Percentiles rank a stretch among this genome's conserved stretches.
Conservation (phyloP, 805 yeast species). For the Lachancea mirantina region DNA sequence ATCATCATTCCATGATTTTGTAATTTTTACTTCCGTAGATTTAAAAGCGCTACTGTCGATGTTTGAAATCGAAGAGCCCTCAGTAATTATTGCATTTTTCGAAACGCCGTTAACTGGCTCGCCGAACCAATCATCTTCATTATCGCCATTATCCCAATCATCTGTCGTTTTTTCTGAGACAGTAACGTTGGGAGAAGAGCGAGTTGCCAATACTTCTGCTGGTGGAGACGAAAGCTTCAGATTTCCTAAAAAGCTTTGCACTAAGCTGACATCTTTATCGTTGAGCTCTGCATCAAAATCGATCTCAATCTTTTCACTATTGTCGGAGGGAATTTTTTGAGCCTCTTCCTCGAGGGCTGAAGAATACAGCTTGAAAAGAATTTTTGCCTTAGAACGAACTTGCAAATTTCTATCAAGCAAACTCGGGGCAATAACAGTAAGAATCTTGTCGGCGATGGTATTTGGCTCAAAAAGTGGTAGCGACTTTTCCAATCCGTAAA, state of each 20-base stretch:
- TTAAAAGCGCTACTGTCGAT: no score
- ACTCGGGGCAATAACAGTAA: slow-evolving; percentile 81
- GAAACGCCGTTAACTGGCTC: no score
- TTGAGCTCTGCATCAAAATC: slow-evolving; percentile 18
- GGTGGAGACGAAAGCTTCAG: slow-evolving; percentile 10
- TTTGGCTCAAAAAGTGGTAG: slow-evolving; percentile 63
- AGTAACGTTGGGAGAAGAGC: not conserved
- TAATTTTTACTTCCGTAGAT: slow-evolving; percentile 11
- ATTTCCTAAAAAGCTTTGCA: slow-evolving; percentile 19
- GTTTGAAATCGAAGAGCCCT: no score
- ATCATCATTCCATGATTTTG: slow-evolving; percentile 22
- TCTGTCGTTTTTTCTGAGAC: slow-evolving; percentile 26
- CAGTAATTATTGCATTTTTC: no score
- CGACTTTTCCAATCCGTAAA: slow-evolving; percentile 62
- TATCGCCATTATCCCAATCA: slow-evolving; percentile 22
- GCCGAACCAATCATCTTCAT: no score
- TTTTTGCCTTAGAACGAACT: slow-evolving; percentile 67
- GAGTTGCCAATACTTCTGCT: not conserved
- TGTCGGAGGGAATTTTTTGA: slow-evolving; percentile 14
- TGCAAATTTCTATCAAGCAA: slow-evolving; percentile 64
- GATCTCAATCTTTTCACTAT: slow-evolving; percentile 12
- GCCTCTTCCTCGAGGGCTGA: slow-evolving; percentile 45
- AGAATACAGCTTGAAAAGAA: slow-evolving; percentile 57
- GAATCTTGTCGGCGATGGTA: slow-evolving; percentile 68
- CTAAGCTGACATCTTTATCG: slow-evolving; percentile 13